Percentiles rank a stretch among this genome's conserved stretches.
phyloP scores from a whole-genome alignment of 1,284 basidiomycete species.

The Xanthoconium separans region DNA sequence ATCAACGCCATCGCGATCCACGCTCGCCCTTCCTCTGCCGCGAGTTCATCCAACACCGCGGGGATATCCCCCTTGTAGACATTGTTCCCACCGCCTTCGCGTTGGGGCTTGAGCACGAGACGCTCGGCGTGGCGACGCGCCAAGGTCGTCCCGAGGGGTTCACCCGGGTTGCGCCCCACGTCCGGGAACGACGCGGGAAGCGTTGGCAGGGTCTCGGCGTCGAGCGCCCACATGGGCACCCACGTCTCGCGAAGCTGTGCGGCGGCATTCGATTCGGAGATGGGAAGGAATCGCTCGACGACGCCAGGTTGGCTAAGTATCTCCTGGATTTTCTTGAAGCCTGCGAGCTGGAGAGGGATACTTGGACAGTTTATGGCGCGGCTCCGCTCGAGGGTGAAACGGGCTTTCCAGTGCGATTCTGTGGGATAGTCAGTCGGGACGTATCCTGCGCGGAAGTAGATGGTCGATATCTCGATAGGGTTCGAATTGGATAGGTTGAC shows the following conservation, averaged over 20 bases:
- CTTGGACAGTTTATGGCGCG: slow-evolving; percentile 92
- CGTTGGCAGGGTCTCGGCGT: slow-evolving; percentile 27
- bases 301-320: slow-evolving; percentile 71
- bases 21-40: slow-evolving; percentile 58
- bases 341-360: slow-evolving; percentile 89
- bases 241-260: slow-evolving; percentile 63
- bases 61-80: slow-evolving; percentile 88
- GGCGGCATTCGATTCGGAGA: slow-evolving; percentile 42
- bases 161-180: neutral
- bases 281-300: slow-evolving; percentile 72
- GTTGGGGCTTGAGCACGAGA: too few species aligned
- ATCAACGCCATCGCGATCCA: slow-evolving; percentile 98
- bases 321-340: slow-evolving; percentile 96
- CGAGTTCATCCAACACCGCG: slow-evolving; percentile 65
- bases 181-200: neutral
- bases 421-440: slow-evolving; percentile 80
- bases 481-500: slow-evolving; percentile 24
- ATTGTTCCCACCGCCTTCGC: slow-evolving; percentile 98
- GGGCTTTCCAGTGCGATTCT: slow-evolving; percentile 60
- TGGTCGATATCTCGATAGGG: slow-evolving; percentile 70
- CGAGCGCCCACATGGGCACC: slow-evolving; percentile 81
- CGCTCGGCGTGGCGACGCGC: too few species aligned
- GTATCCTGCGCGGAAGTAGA: slow-evolving; percentile 91
- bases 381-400: slow-evolving; percentile 76
- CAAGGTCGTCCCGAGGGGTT: too few species aligned